phyloP scores from a whole-genome alignment of 2,329 filamentous ascomycete genomes.

The Nemania sp. region DNA sequence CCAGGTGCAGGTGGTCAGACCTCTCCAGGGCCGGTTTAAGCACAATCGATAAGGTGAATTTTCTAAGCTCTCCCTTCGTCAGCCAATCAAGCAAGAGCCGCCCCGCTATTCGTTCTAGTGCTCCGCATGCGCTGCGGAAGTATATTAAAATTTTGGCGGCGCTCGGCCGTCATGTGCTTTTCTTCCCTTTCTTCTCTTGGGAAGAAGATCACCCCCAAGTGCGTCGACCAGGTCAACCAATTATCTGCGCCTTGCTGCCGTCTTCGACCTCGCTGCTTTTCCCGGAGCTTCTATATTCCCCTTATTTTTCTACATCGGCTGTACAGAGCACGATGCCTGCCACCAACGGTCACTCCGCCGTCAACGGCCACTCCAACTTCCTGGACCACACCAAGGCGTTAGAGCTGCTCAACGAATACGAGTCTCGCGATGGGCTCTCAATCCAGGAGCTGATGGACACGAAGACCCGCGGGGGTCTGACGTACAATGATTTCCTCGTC shows the following conservation, averaged over 20 bases:
- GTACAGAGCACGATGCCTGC: conserved; percentile 65
- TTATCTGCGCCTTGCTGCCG: conserved; percentile 36
- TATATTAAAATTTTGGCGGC: conserved; percentile 47
- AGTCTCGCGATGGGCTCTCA: conserved; percentile 81
- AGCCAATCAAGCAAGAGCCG: not conserved
- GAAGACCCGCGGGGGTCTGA: conserved; percentile 87
- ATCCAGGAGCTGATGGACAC: conserved; percentile 88
- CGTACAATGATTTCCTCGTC: conserved; percentile 98
- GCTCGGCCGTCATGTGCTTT: conserved; percentile 31
- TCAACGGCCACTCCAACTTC: conserved; percentile 59
- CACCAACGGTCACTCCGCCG: conserved; percentile 64
- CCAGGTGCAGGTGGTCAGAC: not conserved
- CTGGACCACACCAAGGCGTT: conserved; percentile 76
- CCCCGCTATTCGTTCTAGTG: conserved; percentile 4
- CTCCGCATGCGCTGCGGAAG: not conserved
- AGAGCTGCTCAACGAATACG: conserved; percentile 80
- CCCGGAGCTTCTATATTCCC: conserved; percentile 31
- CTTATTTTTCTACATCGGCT: conserved; percentile 35
- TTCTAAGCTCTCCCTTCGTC: not conserved
- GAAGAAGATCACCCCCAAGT: conserved; percentile 54
- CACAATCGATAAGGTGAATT: conserved; percentile 16
- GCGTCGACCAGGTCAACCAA: conserved; percentile 40
- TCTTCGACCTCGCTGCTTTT: conserved; percentile 49
- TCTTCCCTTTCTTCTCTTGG: conserved; percentile 53
- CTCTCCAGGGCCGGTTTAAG: not conserved